Base-by-base conservation (phyloP, 805 yeast genomes). In the Saccharomycopsis capsularis region DNA sequence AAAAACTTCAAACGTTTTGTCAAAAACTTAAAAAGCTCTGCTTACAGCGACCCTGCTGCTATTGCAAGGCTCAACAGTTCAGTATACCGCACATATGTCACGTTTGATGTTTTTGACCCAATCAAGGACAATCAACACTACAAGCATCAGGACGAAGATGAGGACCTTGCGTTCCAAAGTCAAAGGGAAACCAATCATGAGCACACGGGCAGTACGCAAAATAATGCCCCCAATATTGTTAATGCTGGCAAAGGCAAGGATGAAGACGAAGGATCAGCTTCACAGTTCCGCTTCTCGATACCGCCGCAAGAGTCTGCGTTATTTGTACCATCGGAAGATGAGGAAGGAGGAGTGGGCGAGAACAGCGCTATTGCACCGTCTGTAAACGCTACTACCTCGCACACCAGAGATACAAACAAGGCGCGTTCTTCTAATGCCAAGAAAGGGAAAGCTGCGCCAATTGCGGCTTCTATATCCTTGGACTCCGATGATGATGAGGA, bases 1-100 rank as follows among this genome's bases (percentile, higher is more conserved):
- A 48, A 43, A 21, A 48, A 48, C 27, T 43, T 48, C 19, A 48
- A 48, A 29, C 35, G 16, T 3, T 43, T 43, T 36, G 34, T 43
- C 7, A 36, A 43, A 43, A 22, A 23, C 16, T 15, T 22, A 11
- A 21, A 32, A 34, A 21, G 30, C 36, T 11, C 15, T 9, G 15
- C 13, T 16, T 7, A 43, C 22, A n/a, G 41, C 32, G 2, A 32
- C 9, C 3, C 1, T 9, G 25, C n/a, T 22, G 22, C 19, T 11
- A 16, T 3, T 2, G 16, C 46, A 5, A 15, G 3, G n/a, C 1
- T 7, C 5, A 21, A 24, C 23, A 29, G 24, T 38, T 27, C 30
- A 11, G 13, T 22, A 15, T 21, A 23, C 29, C 30, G 41, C 13
- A n/a, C 36, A 9, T 42, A 47, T 35, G 43, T 42, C 22, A 19